Base-by-base conservation (phyloP, 2,329 filamentous ascomycete species). In the Geoglossum cookeanum region DNA sequence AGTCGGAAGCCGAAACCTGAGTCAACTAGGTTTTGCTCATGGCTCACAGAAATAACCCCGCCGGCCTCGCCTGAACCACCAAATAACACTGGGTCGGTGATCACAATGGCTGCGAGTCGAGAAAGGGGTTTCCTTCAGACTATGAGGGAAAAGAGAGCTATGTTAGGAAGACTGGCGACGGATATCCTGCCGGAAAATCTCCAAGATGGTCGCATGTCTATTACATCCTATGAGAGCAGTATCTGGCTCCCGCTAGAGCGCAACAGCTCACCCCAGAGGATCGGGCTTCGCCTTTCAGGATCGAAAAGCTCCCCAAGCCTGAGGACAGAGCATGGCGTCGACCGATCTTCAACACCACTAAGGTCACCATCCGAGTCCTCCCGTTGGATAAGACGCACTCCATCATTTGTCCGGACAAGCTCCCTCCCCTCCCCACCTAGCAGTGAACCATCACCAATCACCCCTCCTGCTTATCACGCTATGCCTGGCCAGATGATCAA, bases 101-200 rank as follows among this genome's bases (percentile, higher is more conserved):
- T 42, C 3, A 45, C 33, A 30, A 55, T 55, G 54, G 54, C 37
- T n/a, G 35, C 45, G 22, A 55, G 32, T 44, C 35, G 45, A 8
- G 44, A 55, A 33, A 39, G n/a, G 54, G 54, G 11, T 9, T 37
- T 55, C 44, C 44, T 55, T 44, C 7, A 55, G 8, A 22, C 37
- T n/a, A 55, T 55, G 54, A 55, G 54, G 54, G 37, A 55, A 39
- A 55, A 48, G n/a, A 33, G 54, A 44, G 15, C n/a, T 17, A 27
- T 27, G 7, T 22, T 55, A 53, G 17, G 30, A 53, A 53, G 30
- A 22, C 30, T 32, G 17, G 7, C 22, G 9, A 35, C 49, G 22
- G 29, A 22, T n/a, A 11, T 32, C 4, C n/a, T 17, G 15, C 4
- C 42, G 7, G 17, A 45, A 22, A 45, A 13, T 45, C n/a, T 13